Evolutionary conservation across 2,329 filamentous ascomycete genomes (phyloP).

Genomic region (Colletotrichum endophyticum): DNA sequence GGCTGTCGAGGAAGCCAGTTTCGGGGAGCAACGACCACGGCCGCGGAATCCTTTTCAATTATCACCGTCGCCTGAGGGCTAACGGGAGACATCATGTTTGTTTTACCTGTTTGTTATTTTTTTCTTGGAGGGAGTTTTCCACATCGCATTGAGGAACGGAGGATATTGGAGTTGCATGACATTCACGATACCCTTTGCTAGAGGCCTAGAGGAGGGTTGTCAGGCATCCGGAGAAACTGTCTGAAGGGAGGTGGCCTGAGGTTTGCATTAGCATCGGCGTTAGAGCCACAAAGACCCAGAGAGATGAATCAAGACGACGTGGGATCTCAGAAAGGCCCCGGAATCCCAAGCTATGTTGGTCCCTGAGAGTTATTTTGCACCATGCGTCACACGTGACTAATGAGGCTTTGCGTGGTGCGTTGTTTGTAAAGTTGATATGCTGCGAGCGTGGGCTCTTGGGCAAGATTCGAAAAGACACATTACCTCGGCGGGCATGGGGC

Average conservation of each 20-base stretch:
- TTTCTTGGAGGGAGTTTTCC: not conserved
- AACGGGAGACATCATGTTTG: not conserved
- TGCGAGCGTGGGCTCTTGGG: not conserved
- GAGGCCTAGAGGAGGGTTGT: not conserved
- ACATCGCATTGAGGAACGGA: not conserved
- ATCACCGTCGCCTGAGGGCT: not conserved
- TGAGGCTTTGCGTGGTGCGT: not conserved
- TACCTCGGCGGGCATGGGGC: not conserved
- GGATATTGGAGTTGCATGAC: not conserved
- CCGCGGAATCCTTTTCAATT: not conserved
- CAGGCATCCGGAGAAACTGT: not conserved
- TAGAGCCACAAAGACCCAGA: not conserved
- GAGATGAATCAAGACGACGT: not conserved
- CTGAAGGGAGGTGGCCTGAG: not conserved
- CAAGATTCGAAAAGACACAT: not conserved
- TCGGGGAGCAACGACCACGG: not conserved
- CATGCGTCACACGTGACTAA: not conserved
- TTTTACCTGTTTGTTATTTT: not conserved
- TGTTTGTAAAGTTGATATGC: not conserved
- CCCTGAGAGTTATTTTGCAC: not conserved
- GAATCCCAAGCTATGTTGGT: not conserved
- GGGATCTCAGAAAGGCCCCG: not conserved
- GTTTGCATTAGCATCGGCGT: not conserved
- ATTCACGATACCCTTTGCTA: constrained; percentile 14
- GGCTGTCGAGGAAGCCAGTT: constrained; percentile 22